These are phyloP conservation scores for Epichloe gansuensis DNA, from an alignment of 2,329 filamentous ascomycete genomes.

Conservation along the genomic window DNA sequence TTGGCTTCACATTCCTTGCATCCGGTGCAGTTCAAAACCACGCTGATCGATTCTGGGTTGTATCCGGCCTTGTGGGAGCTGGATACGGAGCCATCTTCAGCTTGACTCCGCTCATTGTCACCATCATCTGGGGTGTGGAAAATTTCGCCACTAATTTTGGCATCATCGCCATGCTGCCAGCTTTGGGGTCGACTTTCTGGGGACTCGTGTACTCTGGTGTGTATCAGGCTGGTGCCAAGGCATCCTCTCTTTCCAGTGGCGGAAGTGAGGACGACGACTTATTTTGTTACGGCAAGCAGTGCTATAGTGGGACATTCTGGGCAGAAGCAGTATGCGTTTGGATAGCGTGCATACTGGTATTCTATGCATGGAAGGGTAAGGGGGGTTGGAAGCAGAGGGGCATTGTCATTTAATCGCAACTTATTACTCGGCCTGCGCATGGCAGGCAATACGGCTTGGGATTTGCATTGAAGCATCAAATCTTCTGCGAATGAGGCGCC, in stretches of 20 bases:
- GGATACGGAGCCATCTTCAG: conserved; percentile 90
- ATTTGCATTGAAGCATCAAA: too few relatives aligned
- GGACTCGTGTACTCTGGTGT: conserved; percentile 74
- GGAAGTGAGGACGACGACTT: conserved; percentile 30
- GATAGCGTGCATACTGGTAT: conserved; percentile 58
- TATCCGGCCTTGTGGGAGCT: conserved; percentile 72
- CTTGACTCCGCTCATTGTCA: conserved; percentile 80
- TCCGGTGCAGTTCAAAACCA: conserved; percentile 63
- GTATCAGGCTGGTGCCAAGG: conserved; percentile 55
- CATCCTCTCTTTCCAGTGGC: conserved; percentile 19
- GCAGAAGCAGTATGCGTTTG: conserved; percentile 71
- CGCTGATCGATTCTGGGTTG: conserved; percentile 68
- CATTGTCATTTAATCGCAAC: conserved; percentile 41
- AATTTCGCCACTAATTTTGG: conserved; percentile 99
- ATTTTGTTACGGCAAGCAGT: conserved; percentile 69
- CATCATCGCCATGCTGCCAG: conserved; percentile 84
- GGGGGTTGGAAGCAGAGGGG: conserved; percentile 65
- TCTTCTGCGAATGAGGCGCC: too few relatives aligned
- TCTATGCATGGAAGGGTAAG: conserved; percentile 70
- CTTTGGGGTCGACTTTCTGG: conserved; percentile 79
- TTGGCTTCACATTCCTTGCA: conserved; percentile 67
- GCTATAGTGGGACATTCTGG: conserved; percentile 77
- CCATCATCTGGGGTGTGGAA: conserved; percentile 96
- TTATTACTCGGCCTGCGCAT: not conserved
- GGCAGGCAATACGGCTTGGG: not conserved